Base-by-base conservation (phyloP, 345 rosid genomes). In the Moricandia moricandioides region DNA sequence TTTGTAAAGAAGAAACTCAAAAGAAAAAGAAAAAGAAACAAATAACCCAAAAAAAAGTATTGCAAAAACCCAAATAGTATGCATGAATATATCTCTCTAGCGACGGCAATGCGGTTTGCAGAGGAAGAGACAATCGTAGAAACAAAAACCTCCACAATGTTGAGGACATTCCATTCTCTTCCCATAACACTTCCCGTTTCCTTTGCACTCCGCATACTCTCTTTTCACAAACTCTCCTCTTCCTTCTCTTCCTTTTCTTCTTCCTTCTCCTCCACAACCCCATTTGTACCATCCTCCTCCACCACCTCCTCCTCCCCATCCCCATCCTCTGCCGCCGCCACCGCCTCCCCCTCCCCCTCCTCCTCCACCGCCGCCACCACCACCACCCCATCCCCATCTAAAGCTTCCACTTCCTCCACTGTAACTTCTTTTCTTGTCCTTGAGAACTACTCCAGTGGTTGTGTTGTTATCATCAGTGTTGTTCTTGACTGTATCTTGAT, bases 91-190 rank as follows among this genome's bases (percentile, higher is more conserved):
- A n/a, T 45, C 6, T 45, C 51, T 56, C 40, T 80, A 75, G 7
- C 83, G 85, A 43, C 83, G 84, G 30, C 91, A 89, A 67, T 84
- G 91, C 47, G 94, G 88, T 79, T 86, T 87, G 85, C 94, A 89
- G 71, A 84, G 83, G 6, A 77, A 74, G 26, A 79, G 83, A 72
- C 94, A 89, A 62, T 87, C 94, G 17, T 87, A 89, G 60, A 89
- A 87, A 75, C 88, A 89, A 78, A 86, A 85, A 4, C 91, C 89
- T 13, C 85, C 87, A 30, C 94, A 87, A 47, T 87, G 94, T 43
- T 83, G 86, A 34, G 94, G 91, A 39, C 94, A 89, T 58, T 83
- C 88, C 69, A 89, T 73, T 73, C 62, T 82, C 85, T 76, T 85
- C 12, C 91, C 84, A 58, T 45, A 70, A 62, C 91, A 89, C 59